Conservation (phyloP, 768 basidiomycete genomes). For the Hygrocybe coccinea region DNA sequence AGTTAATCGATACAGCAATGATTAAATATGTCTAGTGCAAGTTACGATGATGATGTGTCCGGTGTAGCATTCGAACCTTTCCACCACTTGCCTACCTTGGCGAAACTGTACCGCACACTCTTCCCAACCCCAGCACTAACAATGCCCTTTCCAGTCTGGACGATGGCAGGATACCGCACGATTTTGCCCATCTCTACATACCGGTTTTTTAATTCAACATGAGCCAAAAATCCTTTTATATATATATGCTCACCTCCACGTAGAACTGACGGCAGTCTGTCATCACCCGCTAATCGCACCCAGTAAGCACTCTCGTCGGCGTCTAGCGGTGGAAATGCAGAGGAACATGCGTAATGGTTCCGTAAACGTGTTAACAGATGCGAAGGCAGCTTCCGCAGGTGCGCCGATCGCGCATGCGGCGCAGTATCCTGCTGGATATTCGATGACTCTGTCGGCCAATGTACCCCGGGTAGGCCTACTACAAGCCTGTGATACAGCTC, state of each 20-base stretch:
- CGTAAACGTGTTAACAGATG: constrained; percentile 57
- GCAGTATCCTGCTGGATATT: constrained; percentile 71
- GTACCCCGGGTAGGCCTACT: constrained; percentile 72
- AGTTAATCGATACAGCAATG: too few relatives aligned
- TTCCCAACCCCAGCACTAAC: constrained; percentile 77
- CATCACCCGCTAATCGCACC: constrained; percentile 64
- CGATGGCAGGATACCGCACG: constrained; percentile 76
- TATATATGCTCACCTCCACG: constrained; percentile 41
- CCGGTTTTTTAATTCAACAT: background rate
- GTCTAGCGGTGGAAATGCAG: constrained; percentile 36
- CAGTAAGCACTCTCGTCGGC: constrained; percentile 74
- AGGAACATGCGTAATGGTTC: constrained; percentile 41
- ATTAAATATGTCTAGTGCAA: too few relatives aligned
- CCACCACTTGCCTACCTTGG: constrained; percentile 89
- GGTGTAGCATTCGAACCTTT: constrained; percentile 18
- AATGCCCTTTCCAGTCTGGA: constrained; percentile 83
- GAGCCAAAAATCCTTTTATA: background rate
- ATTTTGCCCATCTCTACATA: constrained; percentile 66
- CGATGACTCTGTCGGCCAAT: constrained; percentile 52
- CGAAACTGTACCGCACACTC: constrained; percentile 65
- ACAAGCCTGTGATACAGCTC: constrained; percentile 81
- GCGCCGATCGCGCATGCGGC: constrained; percentile 62
- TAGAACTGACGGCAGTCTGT: constrained; percentile 48
- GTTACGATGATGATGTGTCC: too few relatives aligned
- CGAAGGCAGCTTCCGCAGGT: constrained; percentile 74